phyloP scores from a whole-genome alignment of 345 rosid species.

The Draba incana region DNA sequence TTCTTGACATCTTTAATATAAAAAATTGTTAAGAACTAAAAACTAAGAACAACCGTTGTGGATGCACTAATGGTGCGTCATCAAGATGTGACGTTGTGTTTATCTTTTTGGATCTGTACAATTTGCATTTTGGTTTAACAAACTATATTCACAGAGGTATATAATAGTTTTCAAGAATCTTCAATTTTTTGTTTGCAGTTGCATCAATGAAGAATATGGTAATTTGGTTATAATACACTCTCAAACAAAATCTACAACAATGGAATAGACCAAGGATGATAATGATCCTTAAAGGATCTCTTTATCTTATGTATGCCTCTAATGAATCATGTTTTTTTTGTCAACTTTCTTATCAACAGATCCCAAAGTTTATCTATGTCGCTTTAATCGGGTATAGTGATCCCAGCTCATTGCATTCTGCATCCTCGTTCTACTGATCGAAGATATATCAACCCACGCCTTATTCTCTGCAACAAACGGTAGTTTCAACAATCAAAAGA shows the following conservation, averaged over 20 bases:
- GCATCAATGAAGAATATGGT: constrained; percentile 20
- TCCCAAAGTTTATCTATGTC: constrained; percentile 8
- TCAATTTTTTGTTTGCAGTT: not conserved
- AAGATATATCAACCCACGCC: constrained; percentile 66
- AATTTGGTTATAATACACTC: constrained; percentile 14
- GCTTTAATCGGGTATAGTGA: not conserved
- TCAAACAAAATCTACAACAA: constrained; percentile 25
- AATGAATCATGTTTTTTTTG: constrained; percentile 17
- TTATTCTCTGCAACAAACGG: constrained; percentile 66
- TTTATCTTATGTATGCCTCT: constrained; percentile 35
- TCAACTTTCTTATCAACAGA: constrained; percentile 35
- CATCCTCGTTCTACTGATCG: constrained; percentile 73
- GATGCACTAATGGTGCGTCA: constrained; percentile 24
- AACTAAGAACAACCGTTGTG: too few relatives aligned
- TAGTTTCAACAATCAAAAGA: constrained; percentile 5
- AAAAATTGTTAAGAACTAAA: too few relatives aligned
- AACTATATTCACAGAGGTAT: not conserved
- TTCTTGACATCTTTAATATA: too few relatives aligned
- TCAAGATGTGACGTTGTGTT: constrained; percentile 16
- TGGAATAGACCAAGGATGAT: constrained; percentile 24
- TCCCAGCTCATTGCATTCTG: constrained; percentile 50
- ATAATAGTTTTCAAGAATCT: constrained; percentile 1
- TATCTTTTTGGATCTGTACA: not conserved
- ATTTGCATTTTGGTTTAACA: not conserved
- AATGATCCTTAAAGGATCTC: constrained; percentile 28